Conservation (phyloP, 1,284 basidiomycete species). For the Vanrija pseudolonga region DNA sequence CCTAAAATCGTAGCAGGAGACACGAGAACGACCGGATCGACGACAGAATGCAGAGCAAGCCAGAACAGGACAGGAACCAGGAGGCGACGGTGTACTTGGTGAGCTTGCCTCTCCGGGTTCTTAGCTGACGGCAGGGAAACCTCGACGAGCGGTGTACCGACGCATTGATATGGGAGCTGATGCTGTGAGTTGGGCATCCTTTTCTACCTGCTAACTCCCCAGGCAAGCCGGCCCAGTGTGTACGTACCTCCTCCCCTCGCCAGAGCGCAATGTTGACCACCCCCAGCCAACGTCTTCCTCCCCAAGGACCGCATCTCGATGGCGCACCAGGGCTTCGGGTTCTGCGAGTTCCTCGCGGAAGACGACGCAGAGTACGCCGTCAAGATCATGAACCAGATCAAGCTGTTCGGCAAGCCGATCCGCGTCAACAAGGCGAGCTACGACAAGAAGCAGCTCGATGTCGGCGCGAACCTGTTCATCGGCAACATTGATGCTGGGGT, state of each 20-base stretch:
- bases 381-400: slow-evolving; percentile 99
- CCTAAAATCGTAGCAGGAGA: background rate
- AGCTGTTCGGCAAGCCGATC: slow-evolving; percentile 96
- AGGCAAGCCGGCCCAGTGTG: slow-evolving; percentile 94
- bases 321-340: slow-evolving; percentile 97
- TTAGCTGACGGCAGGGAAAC: slow-evolving; percentile 66
- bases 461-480: slow-evolving; percentile 95
- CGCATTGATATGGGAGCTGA: slow-evolving; percentile 94
- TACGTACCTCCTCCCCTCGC: slow-evolving; percentile 49
- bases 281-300: slow-evolving; percentile 87
- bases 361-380: slow-evolving; percentile 98
- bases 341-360: slow-evolving; percentile 97
- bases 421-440: slow-evolving; percentile 97
- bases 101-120: slow-evolving; percentile 28
- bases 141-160: slow-evolving; percentile 92
- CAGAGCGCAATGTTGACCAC: background rate
- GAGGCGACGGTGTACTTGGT: slow-evolving; percentile 93
- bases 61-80: slow-evolving; percentile 83
- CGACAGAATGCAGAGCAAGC: slow-evolving; percentile 47
- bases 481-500: slow-evolving; percentile 91
- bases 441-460: slow-evolving; percentile 95
- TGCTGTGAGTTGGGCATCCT: slow-evolving; percentile 58
- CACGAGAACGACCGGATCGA: background rate
- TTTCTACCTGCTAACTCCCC: slow-evolving; percentile 9
- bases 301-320: slow-evolving; percentile 99